Evolutionary conservation across 2,329 filamentous ascomycete genomes (phyloP), one percentile per base, ranked within the genome.

Genomic region (Verticillium tricorpus): DNA sequence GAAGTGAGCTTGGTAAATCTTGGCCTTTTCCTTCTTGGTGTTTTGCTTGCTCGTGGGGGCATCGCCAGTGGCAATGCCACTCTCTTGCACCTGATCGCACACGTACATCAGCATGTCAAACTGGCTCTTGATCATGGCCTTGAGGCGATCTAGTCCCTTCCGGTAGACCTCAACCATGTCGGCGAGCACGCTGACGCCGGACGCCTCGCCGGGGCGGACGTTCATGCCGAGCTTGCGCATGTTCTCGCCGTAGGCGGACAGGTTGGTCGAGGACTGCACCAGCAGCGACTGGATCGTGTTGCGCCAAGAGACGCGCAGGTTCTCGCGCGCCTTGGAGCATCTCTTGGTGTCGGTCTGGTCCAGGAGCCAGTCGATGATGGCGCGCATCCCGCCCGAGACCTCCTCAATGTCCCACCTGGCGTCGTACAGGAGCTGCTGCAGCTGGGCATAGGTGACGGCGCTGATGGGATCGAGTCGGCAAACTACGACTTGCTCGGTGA

Each of bases 351-450:
- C 54, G 25, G 54, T 34, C 15, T 34, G 25, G 12, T 31, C 19
- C 54, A 56, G 25, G 14, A 32, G 58, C 17, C 22, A 45, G 7
- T 7, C 34, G 28, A 59, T 37, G 45, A 59, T 37, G 15, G 17
- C 19, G 4, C 58, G 61, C 32, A 65, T 35, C 17, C 61, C 62
- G 3, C 57, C 61, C 28, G 60, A 45, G 4, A 66, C 54, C 22
- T 63, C 61, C 1, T 71, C 65, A 2, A 67, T 62, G 12, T 74
- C 69, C 64, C 75, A 68, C 19, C 69, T 64, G 2, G 67, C 69
- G 28, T 67, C 65, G 14, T 67, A 69, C 2, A 76, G 61, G 2
- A 69, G 67, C 60, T 71, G 69, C 45, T 75, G 72, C 1, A 71
- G 58, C 15, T 70, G 61, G 17, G 70, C 58, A 52, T 77, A 77